These are phyloP conservation scores for Incumbomyces lentus DNA, from an alignment of 2,329 filamentous ascomycete species.

Conservation along the genomic window DNA sequence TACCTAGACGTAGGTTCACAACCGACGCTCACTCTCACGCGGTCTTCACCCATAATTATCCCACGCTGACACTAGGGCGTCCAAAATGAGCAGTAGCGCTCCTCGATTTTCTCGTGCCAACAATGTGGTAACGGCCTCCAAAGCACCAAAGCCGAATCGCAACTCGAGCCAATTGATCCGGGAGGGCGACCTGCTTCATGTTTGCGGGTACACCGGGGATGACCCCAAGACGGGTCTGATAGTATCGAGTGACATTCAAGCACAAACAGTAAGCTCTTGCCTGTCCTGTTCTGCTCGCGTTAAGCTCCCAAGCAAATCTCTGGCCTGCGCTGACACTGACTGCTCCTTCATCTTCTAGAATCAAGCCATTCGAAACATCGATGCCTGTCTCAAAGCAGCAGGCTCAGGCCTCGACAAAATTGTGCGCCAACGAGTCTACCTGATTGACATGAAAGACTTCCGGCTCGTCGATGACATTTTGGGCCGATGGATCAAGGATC, in stretches of 20 bases:
- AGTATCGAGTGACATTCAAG: neutral
- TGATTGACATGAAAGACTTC: constrained; percentile 6
- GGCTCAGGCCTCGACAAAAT: constrained; percentile 8
- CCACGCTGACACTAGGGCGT: no score
- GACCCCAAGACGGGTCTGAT: constrained; percentile 15
- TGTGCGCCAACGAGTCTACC: constrained; percentile 5
- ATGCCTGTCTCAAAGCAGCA: constrained; percentile 7
- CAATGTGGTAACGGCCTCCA: constrained; percentile 8
- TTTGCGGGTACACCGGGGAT: constrained; percentile 21
- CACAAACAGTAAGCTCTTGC: constrained; percentile 5
- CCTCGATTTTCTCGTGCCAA: neutral
- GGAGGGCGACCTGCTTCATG: constrained; percentile 10
- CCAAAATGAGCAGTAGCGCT: no score
- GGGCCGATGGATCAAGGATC: constrained; percentile 2
- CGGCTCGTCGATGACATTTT: constrained; percentile 3
- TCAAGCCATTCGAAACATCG: constrained; percentile 7
- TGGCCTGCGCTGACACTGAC: neutral
- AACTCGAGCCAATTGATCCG: constrained; percentile 17
- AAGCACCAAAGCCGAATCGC: constrained; percentile 16
- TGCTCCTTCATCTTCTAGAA: neutral
- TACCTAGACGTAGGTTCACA: no score
- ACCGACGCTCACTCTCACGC: no score
- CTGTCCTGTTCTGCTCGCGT: no score
- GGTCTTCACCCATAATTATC: no score
- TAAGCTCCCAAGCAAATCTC: no score